A percentile compares a stretch with the other conserved stretches of the same genome.
These are phyloP conservation scores for Monosporozyma servazzii DNA, from an alignment of 805 yeast species.

Conservation along the genomic window DNA sequence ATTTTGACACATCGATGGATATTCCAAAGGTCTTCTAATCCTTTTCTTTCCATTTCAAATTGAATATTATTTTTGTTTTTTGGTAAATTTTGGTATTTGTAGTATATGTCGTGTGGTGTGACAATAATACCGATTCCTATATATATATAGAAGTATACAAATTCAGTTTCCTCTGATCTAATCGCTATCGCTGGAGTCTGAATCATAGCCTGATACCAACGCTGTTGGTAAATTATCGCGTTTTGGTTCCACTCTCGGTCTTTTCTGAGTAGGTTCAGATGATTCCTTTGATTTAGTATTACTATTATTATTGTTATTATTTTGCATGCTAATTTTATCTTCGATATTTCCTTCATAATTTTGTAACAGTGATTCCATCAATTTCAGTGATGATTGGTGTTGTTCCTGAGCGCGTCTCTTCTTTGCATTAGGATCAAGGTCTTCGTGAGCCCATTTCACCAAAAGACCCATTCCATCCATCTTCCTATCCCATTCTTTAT, in stretches of 20 bases:
- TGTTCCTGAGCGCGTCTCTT: slow-evolving; percentile 23
- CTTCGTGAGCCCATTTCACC: slow-evolving; percentile 84
- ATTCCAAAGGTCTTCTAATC: neutral
- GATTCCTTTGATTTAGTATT: neutral
- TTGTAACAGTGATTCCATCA: slow-evolving; percentile 8
- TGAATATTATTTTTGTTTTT: neutral
- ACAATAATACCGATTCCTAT: neutral
- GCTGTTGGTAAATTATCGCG: neutral
- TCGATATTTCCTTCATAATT: neutral
- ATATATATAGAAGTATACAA: neutral
- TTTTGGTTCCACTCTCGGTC: neutral
- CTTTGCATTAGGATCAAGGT: slow-evolving; percentile 55
- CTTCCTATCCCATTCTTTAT: slow-evolving; percentile 49
- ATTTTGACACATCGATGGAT: neutral
- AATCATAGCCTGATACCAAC: neutral
- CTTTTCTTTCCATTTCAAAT: neutral
- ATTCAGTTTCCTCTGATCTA: neutral
- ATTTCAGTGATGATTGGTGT: slow-evolving; percentile 16
- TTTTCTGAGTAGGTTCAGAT: neutral
- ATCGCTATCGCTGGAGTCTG: neutral
- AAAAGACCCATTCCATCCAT: slow-evolving; percentile 30
- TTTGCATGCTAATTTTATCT: neutral
- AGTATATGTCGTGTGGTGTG: neutral
- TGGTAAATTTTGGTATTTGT: neutral
- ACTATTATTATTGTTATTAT: neutral